Percentiles rank a stretch among this genome's conserved stretches.
These are phyloP conservation scores for Chaetothyriales sp. DNA, from an alignment of 2,329 filamentous ascomycete species.

Conservation along the genomic window DNA sequence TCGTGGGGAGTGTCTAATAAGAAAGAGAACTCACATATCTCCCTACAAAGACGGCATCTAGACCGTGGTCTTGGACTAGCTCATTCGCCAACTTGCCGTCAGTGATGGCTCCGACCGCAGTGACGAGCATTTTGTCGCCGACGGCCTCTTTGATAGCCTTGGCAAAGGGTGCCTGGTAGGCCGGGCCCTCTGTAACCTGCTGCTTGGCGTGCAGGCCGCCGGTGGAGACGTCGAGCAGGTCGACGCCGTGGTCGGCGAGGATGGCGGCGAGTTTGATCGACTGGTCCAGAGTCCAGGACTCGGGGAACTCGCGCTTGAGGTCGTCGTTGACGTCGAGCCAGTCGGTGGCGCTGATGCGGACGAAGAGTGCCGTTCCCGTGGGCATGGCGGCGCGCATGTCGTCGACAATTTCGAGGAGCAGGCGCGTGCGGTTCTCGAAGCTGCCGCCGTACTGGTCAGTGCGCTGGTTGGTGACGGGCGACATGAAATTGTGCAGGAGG, in stretches of 20 bases:
- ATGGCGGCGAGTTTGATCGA: constrained; percentile 50
- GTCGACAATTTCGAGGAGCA: constrained; percentile 55
- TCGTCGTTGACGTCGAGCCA: constrained; percentile 50
- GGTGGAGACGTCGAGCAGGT: constrained; percentile 69
- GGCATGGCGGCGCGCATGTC: constrained; percentile 50
- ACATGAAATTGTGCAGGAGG: constrained; percentile 56
- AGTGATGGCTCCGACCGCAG: constrained; percentile 61
- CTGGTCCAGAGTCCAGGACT: constrained; percentile 56
- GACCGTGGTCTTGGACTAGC: constrained; percentile 43
- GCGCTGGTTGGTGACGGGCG: constrained; percentile 55
- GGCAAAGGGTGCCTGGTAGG: constrained; percentile 63
- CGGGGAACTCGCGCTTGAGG: constrained; percentile 28
- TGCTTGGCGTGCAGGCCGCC: constrained; percentile 40
- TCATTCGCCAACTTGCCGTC: constrained; percentile 55
- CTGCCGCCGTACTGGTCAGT: constrained; percentile 42
- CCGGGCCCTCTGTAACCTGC: constrained; percentile 38
- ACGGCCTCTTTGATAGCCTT: constrained; percentile 58
- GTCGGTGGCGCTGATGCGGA: constrained; percentile 61
- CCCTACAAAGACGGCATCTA: constrained; percentile 61
- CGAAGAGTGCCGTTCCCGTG: constrained; percentile 54
- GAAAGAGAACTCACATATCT: constrained; percentile 37
- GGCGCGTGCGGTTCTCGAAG: constrained; percentile 51
- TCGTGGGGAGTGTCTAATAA: too few species aligned
- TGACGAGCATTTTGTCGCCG: constrained; percentile 57
- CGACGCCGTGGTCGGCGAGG: constrained; percentile 60